Evolutionary conservation across 139 green algal species (phyloP).

Genomic region (Chlamydomonas sp.): DNA sequence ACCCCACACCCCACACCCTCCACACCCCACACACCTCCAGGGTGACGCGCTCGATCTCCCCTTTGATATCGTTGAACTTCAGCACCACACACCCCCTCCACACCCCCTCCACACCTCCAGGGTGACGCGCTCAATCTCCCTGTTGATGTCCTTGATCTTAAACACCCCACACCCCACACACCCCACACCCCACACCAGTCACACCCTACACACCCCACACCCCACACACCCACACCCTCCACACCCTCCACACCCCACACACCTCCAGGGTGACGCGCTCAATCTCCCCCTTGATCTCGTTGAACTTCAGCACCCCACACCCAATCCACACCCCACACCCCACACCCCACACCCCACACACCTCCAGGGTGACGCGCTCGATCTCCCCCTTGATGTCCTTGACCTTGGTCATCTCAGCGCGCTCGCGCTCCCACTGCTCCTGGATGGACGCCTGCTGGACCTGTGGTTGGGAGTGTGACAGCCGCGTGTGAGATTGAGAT

Average conservation of each 20-base stretch:
- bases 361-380: constrained; percentile 79
- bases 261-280: constrained; percentile 79
- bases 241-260: no score
- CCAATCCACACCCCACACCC: no score
- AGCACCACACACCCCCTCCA: no score
- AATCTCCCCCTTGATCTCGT: constrained; percentile 87
- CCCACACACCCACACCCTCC: no score
- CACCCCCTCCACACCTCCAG: constrained; percentile 68
- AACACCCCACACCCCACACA: constrained; percentile 42
- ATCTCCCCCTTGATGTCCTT: constrained; percentile 89
- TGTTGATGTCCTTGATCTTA: constrained; percentile 78
- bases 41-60: constrained; percentile 90
- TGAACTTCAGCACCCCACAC: no score
- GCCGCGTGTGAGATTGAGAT: no score
- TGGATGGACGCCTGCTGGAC: constrained; percentile 68
- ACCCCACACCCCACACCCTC: constrained; percentile 54
- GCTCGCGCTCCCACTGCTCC: constrained; percentile 74
- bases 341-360: constrained; percentile 42
- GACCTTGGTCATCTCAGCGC: constrained; percentile 57
- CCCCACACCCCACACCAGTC: constrained; percentile 41
- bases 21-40: constrained; percentile 40
- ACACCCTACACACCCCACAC: no score
- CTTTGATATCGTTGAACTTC: constrained; percentile 79
- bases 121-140: constrained; percentile 90
- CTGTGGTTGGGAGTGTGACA: no score